Evolutionary conservation across 305 asterid species (phyloP), one percentile per base, ranked within the genome.

Genomic region (Ilex paraguariensis): DNA sequence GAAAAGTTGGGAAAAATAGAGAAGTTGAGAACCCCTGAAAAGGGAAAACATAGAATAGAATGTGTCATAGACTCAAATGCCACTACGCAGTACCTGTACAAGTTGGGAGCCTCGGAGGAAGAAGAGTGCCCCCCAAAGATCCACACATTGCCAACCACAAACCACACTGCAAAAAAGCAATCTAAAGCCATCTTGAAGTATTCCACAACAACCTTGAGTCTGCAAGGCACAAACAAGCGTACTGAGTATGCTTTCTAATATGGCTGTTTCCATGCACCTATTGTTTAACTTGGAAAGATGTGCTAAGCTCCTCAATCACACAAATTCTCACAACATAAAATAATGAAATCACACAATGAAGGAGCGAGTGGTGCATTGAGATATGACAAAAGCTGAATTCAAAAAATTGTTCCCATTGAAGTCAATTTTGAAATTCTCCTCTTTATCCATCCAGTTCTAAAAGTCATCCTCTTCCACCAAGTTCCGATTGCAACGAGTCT

Each of bases 101-200:
- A 68, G 74, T 84, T 86, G 53, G 97, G 97, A 71, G 97, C 96
- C 70, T 77, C 97, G 56, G 79, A 45, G n/a, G 96, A 75, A 57
- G 96, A 90, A 32, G 96, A 67, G 77, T 82, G 96, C 53, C 97
- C 98, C 39, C 97, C 96, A 56, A 90, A 92, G 53, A 90, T 75
- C 98, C 97, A 93, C 16, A 93, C 98, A 42, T 87, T 93, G 62
- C 97, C 97, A 57, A 89, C 95, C 67, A 92, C 98, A 81, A 91
- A 92, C 97, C 97, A 92, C 63, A 93, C 87, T 45, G 98, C 97
- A 73, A 93, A 93, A 84, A 93, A 93, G 86, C 98, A 93, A 84
- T 90, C 96, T 81, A 90, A 73, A 66, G 88, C 96, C 92, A 92
- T 82, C 88, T 90, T 92, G 73, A 84, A 71, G 77, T 87, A 84